Evolutionary conservation across 768 basidiomycete species (phyloP).

Genomic region (Strobilomyces dryophilus): DNA sequence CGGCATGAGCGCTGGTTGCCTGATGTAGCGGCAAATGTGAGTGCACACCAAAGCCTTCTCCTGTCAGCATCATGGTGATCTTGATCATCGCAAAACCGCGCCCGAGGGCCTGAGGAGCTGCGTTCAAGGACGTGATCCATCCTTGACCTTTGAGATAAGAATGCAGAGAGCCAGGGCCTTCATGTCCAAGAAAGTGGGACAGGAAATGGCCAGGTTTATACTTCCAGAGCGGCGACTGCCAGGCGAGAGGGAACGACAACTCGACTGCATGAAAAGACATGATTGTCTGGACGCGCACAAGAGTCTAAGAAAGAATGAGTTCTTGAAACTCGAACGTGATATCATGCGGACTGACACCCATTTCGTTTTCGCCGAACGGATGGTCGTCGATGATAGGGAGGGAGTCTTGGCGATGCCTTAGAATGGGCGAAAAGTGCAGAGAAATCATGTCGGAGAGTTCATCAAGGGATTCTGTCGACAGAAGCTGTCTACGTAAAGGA

Average conservation of each 20-base stretch:
- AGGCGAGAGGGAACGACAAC: conserved; percentile 72
- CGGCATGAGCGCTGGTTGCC: conserved; percentile 1
- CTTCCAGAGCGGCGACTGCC: conserved; percentile 70
- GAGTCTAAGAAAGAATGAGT: conserved; percentile 44
- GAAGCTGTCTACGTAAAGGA: neutral
- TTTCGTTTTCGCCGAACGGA: conserved; percentile 69
- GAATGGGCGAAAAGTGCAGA: conserved; percentile 66
- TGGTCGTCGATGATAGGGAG: conserved; percentile 65
- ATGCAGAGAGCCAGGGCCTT: conserved; percentile 87
- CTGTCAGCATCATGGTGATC: conserved; percentile 73
- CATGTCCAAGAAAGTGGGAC: conserved; percentile 83
- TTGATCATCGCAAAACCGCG: conserved; percentile 91
- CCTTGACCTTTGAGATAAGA: conserved; percentile 88
- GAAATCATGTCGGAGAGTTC: conserved; percentile 61
- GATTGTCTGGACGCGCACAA: conserved; percentile 84
- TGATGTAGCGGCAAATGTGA: neutral
- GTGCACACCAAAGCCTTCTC: conserved; percentile 76
- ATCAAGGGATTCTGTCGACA: conserved; percentile 63
- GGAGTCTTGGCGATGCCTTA: conserved; percentile 57
- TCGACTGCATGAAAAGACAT: conserved; percentile 84
- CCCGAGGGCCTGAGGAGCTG: conserved; percentile 66
- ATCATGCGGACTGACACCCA: conserved; percentile 51
- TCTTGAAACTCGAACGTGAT: conserved; percentile 5
- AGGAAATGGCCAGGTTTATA: conserved; percentile 76
- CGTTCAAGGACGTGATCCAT: conserved; percentile 74